These are phyloP conservation scores for Blastobotrys serpentis DNA, from an alignment of 1,139 yeast genomes.

Conservation along the genomic window DNA sequence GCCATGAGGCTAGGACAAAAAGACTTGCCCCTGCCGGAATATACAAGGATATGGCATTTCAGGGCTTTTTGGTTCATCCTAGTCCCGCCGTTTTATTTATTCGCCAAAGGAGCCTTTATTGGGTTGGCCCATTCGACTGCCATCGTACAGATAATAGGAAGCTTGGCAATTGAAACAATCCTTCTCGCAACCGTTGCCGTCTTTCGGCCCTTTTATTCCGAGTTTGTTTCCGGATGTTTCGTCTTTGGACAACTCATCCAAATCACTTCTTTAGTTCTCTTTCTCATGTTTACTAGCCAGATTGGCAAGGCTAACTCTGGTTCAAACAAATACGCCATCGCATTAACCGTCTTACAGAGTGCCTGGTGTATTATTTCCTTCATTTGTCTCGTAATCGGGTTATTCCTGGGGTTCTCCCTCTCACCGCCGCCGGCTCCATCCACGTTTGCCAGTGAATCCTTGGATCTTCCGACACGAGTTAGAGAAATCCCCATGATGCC, in stretches of 20 bases:
- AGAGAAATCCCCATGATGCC: slow-evolving; percentile 9
- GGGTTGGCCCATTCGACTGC: not conserved
- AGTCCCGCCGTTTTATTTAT: not conserved
- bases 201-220: not conserved
- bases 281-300: slow-evolving; percentile 1
- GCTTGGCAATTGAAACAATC: slow-evolving; percentile 3
- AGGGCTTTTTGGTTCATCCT: not conserved
- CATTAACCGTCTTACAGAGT: not conserved
- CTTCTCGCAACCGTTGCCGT: not conserved
- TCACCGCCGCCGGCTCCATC: not conserved
- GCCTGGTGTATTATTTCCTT: not conserved
- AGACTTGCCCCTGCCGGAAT: not conserved
- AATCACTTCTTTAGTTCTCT: not conserved
- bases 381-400: not conserved
- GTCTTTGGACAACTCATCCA: slow-evolving; percentile 2
- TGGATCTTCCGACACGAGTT: slow-evolving; percentile 7
- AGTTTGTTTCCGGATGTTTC: not conserved
- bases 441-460: slow-evolving; percentile 6
- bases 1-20: not conserved
- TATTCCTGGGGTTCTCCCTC: not conserved
- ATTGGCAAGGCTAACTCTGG: not conserved
- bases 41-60: slow-evolving; percentile 4
- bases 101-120: slow-evolving; percentile 5
- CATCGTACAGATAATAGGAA: slow-evolving; percentile 3
- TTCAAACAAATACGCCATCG: slow-evolving; percentile 3